These are phyloP conservation scores for Paramecium biaurelia DNA, from an alignment of 73 alveolate species.

Conservation along the genomic window DNA sequence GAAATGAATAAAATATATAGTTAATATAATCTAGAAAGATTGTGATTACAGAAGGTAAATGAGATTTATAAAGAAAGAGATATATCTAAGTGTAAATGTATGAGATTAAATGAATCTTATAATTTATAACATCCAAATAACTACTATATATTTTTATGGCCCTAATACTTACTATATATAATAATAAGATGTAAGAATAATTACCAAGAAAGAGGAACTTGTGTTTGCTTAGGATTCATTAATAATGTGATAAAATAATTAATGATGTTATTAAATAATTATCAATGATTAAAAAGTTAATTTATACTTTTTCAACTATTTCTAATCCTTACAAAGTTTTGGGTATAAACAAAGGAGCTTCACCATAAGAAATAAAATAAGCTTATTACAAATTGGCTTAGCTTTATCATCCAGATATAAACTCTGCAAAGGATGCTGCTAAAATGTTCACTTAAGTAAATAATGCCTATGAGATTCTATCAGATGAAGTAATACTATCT, in stretches of 20 bases:
- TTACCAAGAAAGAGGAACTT: background rate
- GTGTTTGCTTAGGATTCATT: background rate
- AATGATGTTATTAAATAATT: background rate
- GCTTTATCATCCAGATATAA: constrained; percentile 40
- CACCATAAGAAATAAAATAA: background rate
- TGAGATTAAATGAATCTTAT: too few species aligned
- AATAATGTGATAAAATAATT: background rate
- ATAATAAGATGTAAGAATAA: background rate
- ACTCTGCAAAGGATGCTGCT: background rate
- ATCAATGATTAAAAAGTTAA: constrained; percentile 9
- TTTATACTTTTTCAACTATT: background rate
- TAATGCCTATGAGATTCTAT: constrained; percentile 26
- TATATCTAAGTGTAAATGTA: too few species aligned
- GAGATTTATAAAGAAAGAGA: too few species aligned
- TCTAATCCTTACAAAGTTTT: constrained; percentile 24
- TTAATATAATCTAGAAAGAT: background rate
- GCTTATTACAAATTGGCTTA: constrained; percentile 42
- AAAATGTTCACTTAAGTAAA: constrained; percentile 26
- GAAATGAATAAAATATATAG: background rate
- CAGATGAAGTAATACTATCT: constrained; percentile 4
- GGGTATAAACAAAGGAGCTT: background rate
- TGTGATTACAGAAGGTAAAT: too few species aligned
- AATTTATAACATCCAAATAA: too few species aligned
- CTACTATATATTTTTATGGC: too few species aligned
- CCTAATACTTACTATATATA: too few species aligned